Conservation (phyloP, 2,329 filamentous ascomycete genomes). For the Pyrenophora seminiperda region DNA sequence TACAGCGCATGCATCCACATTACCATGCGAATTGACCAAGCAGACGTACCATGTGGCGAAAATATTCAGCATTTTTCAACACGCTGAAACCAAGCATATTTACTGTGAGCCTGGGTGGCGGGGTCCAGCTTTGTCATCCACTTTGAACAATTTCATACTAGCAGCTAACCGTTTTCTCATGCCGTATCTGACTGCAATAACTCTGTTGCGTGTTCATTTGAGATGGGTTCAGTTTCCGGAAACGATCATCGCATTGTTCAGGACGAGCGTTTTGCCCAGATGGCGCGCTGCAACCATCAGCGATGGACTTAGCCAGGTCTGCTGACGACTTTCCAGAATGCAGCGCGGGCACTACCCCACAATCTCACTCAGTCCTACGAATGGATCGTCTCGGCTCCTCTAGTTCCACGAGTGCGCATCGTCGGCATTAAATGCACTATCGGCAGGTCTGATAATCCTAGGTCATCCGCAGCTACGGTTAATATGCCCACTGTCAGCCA, state of each 20-base stretch:
- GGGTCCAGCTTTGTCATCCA: too few species aligned
- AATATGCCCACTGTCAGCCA: conserved; percentile 18
- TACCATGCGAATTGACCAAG: background rate
- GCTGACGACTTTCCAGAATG: conserved; percentile 10
- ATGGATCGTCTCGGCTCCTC: conserved; percentile 19
- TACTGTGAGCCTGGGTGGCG: background rate
- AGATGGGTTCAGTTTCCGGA: too few species aligned
- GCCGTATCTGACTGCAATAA: too few species aligned
- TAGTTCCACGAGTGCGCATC: conserved; percentile 20
- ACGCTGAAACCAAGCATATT: background rate
- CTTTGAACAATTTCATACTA: too few species aligned
- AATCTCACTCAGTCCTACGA: conserved; percentile 10
- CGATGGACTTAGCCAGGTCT: background rate
- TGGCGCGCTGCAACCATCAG: too few species aligned
- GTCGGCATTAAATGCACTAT: conserved; percentile 34
- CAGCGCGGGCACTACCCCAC: conserved; percentile 21
- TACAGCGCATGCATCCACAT: background rate
- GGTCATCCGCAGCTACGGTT: conserved; percentile 24
- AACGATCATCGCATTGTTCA: too few species aligned
- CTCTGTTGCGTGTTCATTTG: too few species aligned
- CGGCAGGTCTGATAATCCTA: conserved; percentile 24
- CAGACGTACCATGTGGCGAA: background rate
- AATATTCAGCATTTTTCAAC: too few species aligned
- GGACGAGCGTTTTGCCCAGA: too few species aligned
- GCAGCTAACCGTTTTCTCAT: too few species aligned